Percentiles rank a stretch among this genome's conserved stretches.
phyloP scores from a whole-genome alignment of 2,329 filamentous ascomycete genomes.

The Thelonectria rubi region DNA sequence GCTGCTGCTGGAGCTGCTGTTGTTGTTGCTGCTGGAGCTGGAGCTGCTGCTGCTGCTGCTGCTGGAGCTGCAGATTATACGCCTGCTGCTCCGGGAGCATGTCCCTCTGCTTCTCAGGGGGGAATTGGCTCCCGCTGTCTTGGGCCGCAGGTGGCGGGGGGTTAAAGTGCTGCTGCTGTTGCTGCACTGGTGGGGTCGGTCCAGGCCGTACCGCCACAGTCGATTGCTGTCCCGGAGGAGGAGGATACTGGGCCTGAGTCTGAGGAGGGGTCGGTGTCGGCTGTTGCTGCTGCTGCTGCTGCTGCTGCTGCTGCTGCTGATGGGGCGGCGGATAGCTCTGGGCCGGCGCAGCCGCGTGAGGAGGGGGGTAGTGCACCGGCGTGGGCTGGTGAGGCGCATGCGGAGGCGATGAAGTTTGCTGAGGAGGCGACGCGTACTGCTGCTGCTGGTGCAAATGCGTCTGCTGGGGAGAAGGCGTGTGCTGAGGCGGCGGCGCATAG shows the following conservation, averaged over 20 bases:
- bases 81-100: constrained; percentile 35
- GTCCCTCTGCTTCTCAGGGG: constrained; percentile 44
- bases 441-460: constrained; percentile 22
- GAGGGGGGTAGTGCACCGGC: constrained; percentile 37
- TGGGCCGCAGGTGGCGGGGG: constrained; percentile 41
- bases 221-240: constrained; percentile 20
- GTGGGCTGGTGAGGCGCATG: constrained; percentile 35
- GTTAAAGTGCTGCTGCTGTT: constrained; percentile 41
- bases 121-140: constrained; percentile 36
- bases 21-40: constrained; percentile 33
- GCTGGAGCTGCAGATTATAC: constrained; percentile 36
- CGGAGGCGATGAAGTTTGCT: no score
- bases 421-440: constrained; percentile 24
- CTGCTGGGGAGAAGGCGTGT: constrained; percentile 35
- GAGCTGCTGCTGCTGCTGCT: constrained; percentile 20
- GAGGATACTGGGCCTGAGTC: constrained; percentile 39
- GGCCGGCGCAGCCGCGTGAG: constrained; percentile 32
- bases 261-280: constrained; percentile 39
- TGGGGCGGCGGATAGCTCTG: constrained; percentile 25
- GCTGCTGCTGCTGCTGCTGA: constrained; percentile 37
- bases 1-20: constrained; percentile 39
- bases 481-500: constrained; percentile 43
- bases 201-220: constrained; percentile 12
- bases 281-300: constrained; percentile 40
- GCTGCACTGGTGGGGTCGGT: constrained; percentile 29